These are phyloP conservation scores for Cymbidium sinense DNA, from an alignment of 106 monocot genomes.

Conservation along the genomic window DNA sequence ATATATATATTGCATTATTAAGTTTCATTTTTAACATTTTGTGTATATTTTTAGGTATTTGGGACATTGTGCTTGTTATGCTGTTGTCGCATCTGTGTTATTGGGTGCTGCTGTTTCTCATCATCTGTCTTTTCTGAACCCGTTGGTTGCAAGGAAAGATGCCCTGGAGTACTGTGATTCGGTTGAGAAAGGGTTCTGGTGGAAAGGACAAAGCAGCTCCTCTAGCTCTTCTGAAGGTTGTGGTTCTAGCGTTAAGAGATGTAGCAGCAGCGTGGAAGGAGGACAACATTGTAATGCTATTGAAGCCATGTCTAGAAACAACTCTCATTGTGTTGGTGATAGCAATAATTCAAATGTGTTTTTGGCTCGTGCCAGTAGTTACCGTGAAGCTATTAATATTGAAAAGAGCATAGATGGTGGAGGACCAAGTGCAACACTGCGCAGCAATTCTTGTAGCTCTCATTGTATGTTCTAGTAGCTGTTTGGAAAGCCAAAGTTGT, in stretches of 20 bases:
- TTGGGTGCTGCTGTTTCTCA: constrained; percentile 77
- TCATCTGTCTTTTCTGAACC: constrained; percentile 60
- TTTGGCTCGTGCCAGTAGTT: constrained; percentile 69
- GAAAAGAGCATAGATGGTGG: constrained; percentile 73
- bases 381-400: constrained; percentile 61
- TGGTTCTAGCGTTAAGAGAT: constrained; percentile 90
- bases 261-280: constrained; percentile 86
- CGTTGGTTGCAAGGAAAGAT: constrained; percentile 81
- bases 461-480: constrained; percentile 55
- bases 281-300: constrained; percentile 61
- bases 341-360: constrained; percentile 42
- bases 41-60: constrained; percentile 56
- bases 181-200: constrained; percentile 82
- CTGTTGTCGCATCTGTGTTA: constrained; percentile 88
- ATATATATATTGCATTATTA: neutral
- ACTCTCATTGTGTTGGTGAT: constrained; percentile 49
- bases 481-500: constrained; percentile 71
- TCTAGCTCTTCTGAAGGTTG: constrained; percentile 95
- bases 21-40: constrained; percentile 6
- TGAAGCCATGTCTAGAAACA: constrained; percentile 62
- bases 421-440: constrained; percentile 59
- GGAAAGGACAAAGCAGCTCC: constrained; percentile 75
- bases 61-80: constrained; percentile 96
- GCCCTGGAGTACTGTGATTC: constrained; percentile 91
- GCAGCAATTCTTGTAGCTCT: constrained; percentile 87